A percentile compares a stretch with the other conserved stretches of the same genome.
These are phyloP conservation scores for Xylariaceae sp. DNA, from an alignment of 2,329 filamentous ascomycete genomes.

Conservation along the genomic window DNA sequence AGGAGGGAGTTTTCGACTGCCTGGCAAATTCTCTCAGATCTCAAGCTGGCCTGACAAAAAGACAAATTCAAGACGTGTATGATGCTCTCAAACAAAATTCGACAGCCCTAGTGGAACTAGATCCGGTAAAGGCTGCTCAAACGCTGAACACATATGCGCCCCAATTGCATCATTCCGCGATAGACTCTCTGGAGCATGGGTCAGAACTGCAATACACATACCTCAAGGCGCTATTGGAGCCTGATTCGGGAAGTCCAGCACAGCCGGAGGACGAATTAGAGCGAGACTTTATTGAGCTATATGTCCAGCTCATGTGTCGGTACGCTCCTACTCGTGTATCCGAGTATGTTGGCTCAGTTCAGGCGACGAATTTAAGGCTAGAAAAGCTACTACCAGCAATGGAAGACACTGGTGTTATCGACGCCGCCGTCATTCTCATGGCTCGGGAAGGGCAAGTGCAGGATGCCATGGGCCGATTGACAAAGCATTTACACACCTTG, in stretches of 20 bases:
- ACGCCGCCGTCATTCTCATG: constrained; percentile 88
- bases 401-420: constrained; percentile 83
- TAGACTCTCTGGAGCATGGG: constrained; percentile 56
- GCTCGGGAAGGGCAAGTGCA: constrained; percentile 78
- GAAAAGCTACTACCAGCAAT: constrained; percentile 79
- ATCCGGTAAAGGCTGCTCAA: constrained; percentile 59
- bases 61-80: constrained; percentile 68
- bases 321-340: constrained; percentile 79
- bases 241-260: constrained; percentile 34
- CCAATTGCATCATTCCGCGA: constrained; percentile 59
- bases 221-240: constrained; percentile 69
- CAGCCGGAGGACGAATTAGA: constrained; percentile 36
- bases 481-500: constrained; percentile 73
- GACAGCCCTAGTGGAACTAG: constrained; percentile 58
- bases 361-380: constrained; percentile 71
- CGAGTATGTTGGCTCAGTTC: constrained; percentile 72
- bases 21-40: constrained; percentile 68
- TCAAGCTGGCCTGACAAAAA: constrained; percentile 56
- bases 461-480: constrained; percentile 77
- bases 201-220: constrained; percentile 69
- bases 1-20: constrained; percentile 69
- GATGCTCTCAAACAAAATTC: constrained; percentile 60
- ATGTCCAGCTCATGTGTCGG: constrained; percentile 85
- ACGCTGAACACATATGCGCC: constrained; percentile 57
- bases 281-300: constrained; percentile 68